Evolutionary conservation across 106 monocot species (phyloP), one percentile per base, ranked within the genome.

Genomic region (Dendrobium huoshanense): DNA sequence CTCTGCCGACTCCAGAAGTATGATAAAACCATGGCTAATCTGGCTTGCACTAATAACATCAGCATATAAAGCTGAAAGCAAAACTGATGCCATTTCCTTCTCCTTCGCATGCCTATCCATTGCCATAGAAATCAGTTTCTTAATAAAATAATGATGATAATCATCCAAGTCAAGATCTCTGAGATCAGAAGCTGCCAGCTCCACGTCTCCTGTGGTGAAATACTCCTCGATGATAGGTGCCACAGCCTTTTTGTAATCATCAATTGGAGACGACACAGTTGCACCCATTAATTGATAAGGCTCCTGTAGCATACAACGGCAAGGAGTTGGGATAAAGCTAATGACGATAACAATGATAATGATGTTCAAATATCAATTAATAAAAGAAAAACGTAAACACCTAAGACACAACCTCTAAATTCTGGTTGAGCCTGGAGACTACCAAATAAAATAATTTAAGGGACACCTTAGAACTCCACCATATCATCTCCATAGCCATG

Each of bases 71-170:
- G 92, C 81, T 77, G 97, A 98, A 43, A 98, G 78, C 68, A 98
- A 81, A 44, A 98, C 97, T 16, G 97, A 92, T 10, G 97, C 88
- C 97, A 98, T 98, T 67, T 98, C 97, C 77, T 95, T 98, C 87
- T 98, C 94, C 77, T 94, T 98, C 81, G 92, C 97, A 81, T 92
- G 94, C 67, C 91, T 85, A 73, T 98, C 97, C 94, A 98, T 91
- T 43, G 97, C 94, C 84, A 89, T 92, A 20, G 97, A 98, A 9
- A 98, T 90, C 44, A 98, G 91, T 68, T 80, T 94, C 85, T 98
- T 98, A 40, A 98, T 89, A 76, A 98, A 98, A 75, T 89, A 92
- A 72, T 84, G 81, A 81, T 89, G 94, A 83, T 87, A 98, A 75
- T 94, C 92, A 42, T 84, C 85, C 77, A 84, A 87, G 11, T 88